Percentiles rank a stretch among this genome's conserved stretches.
phyloP scores from a whole-genome alignment of 495 filamentous ascomycete species.

The Aspergillus nanangensis region DNA sequence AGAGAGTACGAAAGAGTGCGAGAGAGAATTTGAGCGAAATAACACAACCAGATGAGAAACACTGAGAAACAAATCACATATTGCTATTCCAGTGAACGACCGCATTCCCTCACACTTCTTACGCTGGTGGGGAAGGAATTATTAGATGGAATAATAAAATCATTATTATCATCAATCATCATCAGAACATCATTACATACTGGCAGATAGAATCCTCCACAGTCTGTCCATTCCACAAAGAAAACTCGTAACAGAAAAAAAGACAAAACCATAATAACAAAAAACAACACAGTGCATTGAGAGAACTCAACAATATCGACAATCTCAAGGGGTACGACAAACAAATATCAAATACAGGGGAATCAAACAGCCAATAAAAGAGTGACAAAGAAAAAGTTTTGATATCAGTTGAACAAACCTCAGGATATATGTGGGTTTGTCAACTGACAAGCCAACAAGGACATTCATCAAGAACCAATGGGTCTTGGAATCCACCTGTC shows the following conservation, averaged over 20 bases:
- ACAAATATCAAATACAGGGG: slow-evolving; percentile 37
- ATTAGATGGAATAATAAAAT: slow-evolving; percentile 6
- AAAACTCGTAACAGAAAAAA: background rate
- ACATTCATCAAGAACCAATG: slow-evolving; percentile 24
- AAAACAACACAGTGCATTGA: slow-evolving; percentile 6
- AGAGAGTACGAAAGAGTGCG: background rate
- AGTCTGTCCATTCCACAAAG: background rate
- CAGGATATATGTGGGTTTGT: slow-evolving; percentile 26
- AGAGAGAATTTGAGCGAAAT: slow-evolving; percentile 1
- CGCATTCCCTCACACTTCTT: no score
- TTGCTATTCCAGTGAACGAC: no score
- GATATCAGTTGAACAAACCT: slow-evolving; percentile 12
- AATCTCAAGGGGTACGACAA: slow-evolving; percentile 10
- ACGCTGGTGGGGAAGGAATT: no score
- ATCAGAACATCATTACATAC: slow-evolving; percentile 11
- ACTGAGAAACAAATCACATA: no score
- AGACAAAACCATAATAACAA: slow-evolving; percentile 16
- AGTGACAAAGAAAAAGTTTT: slow-evolving; percentile 16
- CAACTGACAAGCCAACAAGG: slow-evolving; percentile 26
- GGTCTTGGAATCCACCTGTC: no score
- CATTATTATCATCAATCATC: slow-evolving; percentile 21
- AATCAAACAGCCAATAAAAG: slow-evolving; percentile 28
- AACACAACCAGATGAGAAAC: background rate
- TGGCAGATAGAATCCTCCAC: background rate
- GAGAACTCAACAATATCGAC: slow-evolving; percentile 17